Conservation (phyloP, 805 yeast species). For the Sugiyamaella boreocaroliniensis region DNA sequence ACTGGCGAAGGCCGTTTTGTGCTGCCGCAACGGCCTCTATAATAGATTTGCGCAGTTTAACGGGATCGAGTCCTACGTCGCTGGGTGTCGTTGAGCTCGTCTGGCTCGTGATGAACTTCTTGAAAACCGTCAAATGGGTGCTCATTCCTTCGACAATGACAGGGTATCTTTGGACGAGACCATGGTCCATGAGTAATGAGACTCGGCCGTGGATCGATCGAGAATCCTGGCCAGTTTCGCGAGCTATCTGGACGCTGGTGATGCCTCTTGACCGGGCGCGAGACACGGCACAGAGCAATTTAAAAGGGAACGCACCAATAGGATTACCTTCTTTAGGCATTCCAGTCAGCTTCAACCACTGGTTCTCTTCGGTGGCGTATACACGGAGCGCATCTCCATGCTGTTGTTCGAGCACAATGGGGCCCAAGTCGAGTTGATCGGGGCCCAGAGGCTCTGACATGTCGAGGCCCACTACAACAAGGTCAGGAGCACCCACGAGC, state of each 20-base stretch:
- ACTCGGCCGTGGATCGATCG: slow-evolving; percentile 35
- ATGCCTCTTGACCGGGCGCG: slow-evolving; percentile 36
- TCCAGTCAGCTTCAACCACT: slow-evolving; percentile 34
- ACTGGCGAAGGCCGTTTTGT: slow-evolving; percentile 29
- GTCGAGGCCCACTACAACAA: slow-evolving; percentile 18
- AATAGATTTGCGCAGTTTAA: slow-evolving; percentile 20
- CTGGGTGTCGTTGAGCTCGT: not conserved
- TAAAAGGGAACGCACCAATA: slow-evolving; percentile 33
- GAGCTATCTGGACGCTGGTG: slow-evolving; percentile 31
- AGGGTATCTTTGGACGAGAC: slow-evolving; percentile 32
- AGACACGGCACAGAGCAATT: slow-evolving; percentile 33
- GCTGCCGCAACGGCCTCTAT: slow-evolving; percentile 26
- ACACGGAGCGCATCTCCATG: slow-evolving; percentile 13
- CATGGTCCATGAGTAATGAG: slow-evolving; percentile 26
- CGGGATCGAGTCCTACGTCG: not conserved
- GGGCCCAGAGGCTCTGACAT: slow-evolving; percentile 4
- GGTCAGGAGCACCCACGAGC: slow-evolving; percentile 16
- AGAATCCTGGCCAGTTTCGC: slow-evolving; percentile 35
- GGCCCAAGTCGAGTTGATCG: slow-evolving; percentile 11
- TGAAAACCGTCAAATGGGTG: slow-evolving; percentile 29
- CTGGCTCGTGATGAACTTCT: slow-evolving; percentile 26
- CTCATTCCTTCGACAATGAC: slow-evolving; percentile 28
- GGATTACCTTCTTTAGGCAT: slow-evolving; percentile 24
- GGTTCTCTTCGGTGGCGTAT: slow-evolving; percentile 29
- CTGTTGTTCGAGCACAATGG: slow-evolving; percentile 8